A percentile compares a stretch with the other conserved stretches of the same genome.
phyloP scores from a whole-genome alignment of 139 green algal species.

The Yamagishiella unicocca region DNA sequence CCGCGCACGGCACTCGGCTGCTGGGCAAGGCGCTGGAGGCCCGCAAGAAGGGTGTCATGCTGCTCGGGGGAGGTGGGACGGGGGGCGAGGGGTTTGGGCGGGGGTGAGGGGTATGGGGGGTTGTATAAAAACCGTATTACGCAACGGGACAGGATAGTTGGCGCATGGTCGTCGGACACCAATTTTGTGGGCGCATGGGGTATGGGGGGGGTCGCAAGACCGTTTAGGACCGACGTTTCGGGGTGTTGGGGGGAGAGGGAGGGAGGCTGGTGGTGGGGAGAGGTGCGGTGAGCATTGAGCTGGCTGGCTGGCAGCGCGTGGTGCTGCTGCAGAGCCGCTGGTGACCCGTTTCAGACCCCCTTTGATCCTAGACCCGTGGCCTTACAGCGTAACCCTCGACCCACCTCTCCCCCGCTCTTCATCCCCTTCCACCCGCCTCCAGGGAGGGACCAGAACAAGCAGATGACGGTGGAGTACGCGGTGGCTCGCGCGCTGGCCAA shows the following conservation, averaged over 20 bases:
- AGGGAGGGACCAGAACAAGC: slow-evolving; percentile 38
- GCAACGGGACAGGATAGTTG: too few relatives aligned
- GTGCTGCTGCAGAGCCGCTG: too few relatives aligned
- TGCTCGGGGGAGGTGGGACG: slow-evolving; percentile 11
- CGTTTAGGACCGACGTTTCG: too few relatives aligned
- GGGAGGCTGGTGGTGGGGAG: too few relatives aligned
- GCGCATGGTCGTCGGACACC: too few relatives aligned
- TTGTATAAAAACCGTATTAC: neutral
- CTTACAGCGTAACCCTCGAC: too few relatives aligned
- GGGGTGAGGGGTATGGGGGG: neutral
- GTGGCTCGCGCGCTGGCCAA: neutral
- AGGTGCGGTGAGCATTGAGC: too few relatives aligned
- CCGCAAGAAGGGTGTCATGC: slow-evolving; percentile 41
- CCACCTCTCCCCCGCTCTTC: neutral
- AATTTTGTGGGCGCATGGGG: too few relatives aligned
- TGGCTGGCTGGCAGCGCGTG: too few relatives aligned
- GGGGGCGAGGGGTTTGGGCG: neutral
- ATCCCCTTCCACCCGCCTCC: neutral
- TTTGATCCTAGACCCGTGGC: too few relatives aligned
- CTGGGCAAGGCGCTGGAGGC: slow-evolving; percentile 34
- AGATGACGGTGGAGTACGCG: slow-evolving; percentile 27
- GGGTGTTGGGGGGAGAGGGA: neutral
- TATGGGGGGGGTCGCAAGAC: too few relatives aligned
- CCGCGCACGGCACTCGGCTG: slow-evolving; percentile 27
- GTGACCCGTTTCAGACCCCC: too few relatives aligned